A percentile compares a stretch with the other conserved stretches of the same genome.
Evolutionary conservation across 441 rosid genomes (phyloP).

Genomic region (Eugenia klotzschiana): DNA sequence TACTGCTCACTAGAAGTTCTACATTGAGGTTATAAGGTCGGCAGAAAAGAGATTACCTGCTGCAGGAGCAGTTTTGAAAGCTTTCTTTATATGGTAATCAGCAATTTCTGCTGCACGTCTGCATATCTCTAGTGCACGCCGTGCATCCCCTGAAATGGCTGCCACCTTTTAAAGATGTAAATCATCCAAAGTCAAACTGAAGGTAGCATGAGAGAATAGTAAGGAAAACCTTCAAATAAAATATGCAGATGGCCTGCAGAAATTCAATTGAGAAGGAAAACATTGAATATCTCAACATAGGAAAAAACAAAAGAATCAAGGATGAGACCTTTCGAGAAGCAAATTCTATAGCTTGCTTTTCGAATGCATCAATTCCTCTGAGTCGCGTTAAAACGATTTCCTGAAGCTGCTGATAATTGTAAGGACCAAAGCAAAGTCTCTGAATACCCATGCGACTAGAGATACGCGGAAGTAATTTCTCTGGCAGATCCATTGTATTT

Average conservation of each 20-base stretch:
- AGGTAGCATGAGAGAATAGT: neutral
- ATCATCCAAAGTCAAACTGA: neutral
- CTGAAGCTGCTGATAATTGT: slow-evolving; percentile 81
- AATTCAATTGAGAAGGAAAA: neutral
- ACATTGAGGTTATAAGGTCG: neutral
- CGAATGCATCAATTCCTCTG: slow-evolving; percentile 71
- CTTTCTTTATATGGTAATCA: slow-evolving; percentile 46
- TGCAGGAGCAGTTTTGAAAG: slow-evolving; percentile 14
- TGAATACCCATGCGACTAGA: slow-evolving; percentile 96
- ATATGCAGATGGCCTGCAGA: neutral
- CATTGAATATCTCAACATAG: neutral
- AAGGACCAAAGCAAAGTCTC: slow-evolving; percentile 93
- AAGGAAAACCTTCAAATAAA: neutral
- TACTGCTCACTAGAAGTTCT: neutral
- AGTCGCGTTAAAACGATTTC: slow-evolving; percentile 81
- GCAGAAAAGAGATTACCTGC: slow-evolving; percentile 10
- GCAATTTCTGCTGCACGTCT: slow-evolving; percentile 93
- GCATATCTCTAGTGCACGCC: slow-evolving; percentile 92
- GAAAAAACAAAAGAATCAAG: neutral
- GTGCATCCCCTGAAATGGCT: slow-evolving; percentile 95
- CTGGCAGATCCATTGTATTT: slow-evolving; percentile 98
- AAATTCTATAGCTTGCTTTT: slow-evolving; percentile 86
- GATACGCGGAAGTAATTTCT: slow-evolving; percentile 92
- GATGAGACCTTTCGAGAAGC: slow-evolving; percentile 76
- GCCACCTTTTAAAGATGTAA: slow-evolving; percentile 41